Conservation (phyloP, 2,329 filamentous ascomycete genomes). For the Clonostachys rosea region DNA sequence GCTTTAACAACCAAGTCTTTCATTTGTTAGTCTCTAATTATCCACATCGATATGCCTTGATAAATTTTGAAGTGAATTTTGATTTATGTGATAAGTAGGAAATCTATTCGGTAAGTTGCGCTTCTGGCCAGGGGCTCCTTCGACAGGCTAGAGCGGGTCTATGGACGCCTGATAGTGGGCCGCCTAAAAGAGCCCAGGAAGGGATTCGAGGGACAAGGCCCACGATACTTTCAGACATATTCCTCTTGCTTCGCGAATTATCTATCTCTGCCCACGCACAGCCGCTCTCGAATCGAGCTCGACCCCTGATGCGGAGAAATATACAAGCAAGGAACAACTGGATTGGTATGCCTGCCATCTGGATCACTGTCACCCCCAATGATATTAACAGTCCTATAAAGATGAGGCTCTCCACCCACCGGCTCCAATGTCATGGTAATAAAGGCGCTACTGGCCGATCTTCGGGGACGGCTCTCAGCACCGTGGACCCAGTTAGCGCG, state of each 20-base stretch:
- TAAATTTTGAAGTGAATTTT: too few species aligned
- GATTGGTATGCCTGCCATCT: not conserved
- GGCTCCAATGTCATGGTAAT: not conserved
- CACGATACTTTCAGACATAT: not conserved
- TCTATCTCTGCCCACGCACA: constrained; percentile 1
- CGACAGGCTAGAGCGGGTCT: not conserved
- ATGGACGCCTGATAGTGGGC: not conserved
- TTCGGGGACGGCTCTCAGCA: not conserved
- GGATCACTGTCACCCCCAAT: not conserved
- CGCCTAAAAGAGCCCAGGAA: not conserved
- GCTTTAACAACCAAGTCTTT: too few species aligned
- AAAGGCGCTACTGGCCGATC: not conserved
- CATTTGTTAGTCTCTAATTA: too few species aligned
- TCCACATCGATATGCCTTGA: too few species aligned
- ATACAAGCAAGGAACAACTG: not conserved
- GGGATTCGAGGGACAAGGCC: not conserved
- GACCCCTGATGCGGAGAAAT: constrained; percentile 1
- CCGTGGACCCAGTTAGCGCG: not conserved
- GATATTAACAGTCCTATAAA: not conserved
- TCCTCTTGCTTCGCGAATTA: not conserved
- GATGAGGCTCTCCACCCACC: not conserved
- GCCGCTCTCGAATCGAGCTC: constrained; percentile 1
- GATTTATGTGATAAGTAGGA: too few species aligned
- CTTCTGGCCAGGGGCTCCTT: not conserved
- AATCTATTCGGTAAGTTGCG: too few species aligned